A percentile compares a stretch with the other conserved stretches of the same genome.
phyloP scores from a whole-genome alignment of 257 asterid genomes.

The Lycium barbarum region DNA sequence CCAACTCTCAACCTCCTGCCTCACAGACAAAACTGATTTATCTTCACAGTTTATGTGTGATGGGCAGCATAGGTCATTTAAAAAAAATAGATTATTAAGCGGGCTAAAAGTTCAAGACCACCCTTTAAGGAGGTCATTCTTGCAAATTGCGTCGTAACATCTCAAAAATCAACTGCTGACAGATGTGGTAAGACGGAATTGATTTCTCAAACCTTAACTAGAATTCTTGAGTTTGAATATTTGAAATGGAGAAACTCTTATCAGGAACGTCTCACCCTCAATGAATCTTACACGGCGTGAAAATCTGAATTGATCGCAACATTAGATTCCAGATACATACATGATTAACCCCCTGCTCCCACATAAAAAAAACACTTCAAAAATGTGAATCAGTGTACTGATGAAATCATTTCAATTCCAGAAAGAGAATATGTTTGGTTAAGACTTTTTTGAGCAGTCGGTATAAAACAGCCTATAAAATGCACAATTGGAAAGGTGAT shows the following conservation, averaged over 20 bases:
- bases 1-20: neutral
- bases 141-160: neutral
- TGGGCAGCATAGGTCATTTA: neutral
- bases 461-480: neutral
- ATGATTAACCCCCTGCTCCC: no score
- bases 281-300: fast-evolving
- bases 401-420: neutral
- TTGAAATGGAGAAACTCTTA: no score
- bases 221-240: fast-evolving
- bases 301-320: neutral
- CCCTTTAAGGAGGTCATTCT: no score
- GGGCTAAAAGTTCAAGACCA: neutral
- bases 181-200: no score
- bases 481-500: neutral
- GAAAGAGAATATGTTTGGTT: neutral
- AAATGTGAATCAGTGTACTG: neutral
- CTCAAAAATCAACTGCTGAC: neutral
- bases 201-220: neutral
- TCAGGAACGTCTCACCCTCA: no score
- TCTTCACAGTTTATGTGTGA: neutral
- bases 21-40: neutral
- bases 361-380: no score
- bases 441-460: neutral
- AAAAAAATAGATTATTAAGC: no score
- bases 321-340: no score